Evolutionary conservation across 1,284 basidiomycete species (phyloP).

Genomic region (Dichomitus squalens): DNA sequence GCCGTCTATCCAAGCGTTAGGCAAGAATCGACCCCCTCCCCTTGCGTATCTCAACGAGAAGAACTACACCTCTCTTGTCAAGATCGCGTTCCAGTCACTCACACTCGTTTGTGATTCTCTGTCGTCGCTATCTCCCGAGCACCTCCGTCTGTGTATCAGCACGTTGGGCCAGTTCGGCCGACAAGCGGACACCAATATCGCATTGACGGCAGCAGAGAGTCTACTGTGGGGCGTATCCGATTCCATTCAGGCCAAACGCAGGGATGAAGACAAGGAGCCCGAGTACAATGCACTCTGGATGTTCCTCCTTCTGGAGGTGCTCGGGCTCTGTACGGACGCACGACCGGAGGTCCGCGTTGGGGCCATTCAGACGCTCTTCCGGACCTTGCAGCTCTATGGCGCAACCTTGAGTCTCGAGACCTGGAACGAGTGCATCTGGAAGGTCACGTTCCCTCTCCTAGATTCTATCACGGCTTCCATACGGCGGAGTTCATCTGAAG

Average conservation of each 20-base stretch:
- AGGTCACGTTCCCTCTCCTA: slow-evolving; percentile 87
- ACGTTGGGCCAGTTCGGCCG: slow-evolving; percentile 90
- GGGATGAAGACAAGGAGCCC: slow-evolving; percentile 64
- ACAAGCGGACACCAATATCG: slow-evolving; percentile 94
- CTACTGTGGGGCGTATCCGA: slow-evolving; percentile 94
- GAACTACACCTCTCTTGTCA: slow-evolving; percentile 67
- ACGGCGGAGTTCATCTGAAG: slow-evolving; percentile 35
- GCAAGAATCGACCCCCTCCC: slow-evolving; percentile 46
- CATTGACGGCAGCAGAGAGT: slow-evolving; percentile 88
- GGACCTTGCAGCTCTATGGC: slow-evolving; percentile 93
- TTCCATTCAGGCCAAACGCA: slow-evolving; percentile 80
- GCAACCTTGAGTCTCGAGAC: slow-evolving; percentile 75
- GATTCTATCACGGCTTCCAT: slow-evolving; percentile 69
- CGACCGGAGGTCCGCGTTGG: slow-evolving; percentile 90
- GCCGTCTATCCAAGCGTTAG: slow-evolving; percentile 21
- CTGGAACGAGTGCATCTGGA: slow-evolving; percentile 90
- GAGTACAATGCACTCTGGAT: slow-evolving; percentile 89
- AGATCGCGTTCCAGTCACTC: slow-evolving; percentile 92
- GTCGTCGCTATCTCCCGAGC: slow-evolving; percentile 75
- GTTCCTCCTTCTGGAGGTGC: slow-evolving; percentile 83
- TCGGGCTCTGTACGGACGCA: slow-evolving; percentile 80
- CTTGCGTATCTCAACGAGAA: slow-evolving; percentile 65
- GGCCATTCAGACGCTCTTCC: slow-evolving; percentile 93
- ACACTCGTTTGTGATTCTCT: slow-evolving; percentile 95
- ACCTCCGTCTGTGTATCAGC: slow-evolving; percentile 86